phyloP scores from a whole-genome alignment of 192 early-diverging fungal genomes.

The Funneliformis geosporum region DNA sequence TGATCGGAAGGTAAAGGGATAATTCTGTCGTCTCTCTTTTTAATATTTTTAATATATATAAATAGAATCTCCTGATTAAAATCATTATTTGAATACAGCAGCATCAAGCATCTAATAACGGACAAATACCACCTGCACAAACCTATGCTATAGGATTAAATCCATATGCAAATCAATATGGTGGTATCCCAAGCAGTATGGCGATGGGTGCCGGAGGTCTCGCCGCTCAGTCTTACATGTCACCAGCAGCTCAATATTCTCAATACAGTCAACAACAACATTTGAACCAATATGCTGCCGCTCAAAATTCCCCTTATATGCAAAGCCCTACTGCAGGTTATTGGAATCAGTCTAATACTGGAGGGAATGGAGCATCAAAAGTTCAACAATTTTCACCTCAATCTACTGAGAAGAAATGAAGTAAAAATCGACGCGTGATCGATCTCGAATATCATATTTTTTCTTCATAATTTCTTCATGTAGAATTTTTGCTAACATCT shows the following conservation, averaged over 20 bases:
- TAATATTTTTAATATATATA: background rate
- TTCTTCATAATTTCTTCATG: background rate
- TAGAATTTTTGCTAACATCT: background rate
- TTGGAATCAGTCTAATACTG: conserved; percentile 3
- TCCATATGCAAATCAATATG: conserved; percentile 23
- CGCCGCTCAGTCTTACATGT: conserved; percentile 14
- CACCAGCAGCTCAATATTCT: conserved; percentile 5
- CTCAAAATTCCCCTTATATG: conserved; percentile 5
- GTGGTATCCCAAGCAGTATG: conserved; percentile 5
- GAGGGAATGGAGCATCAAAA: background rate
- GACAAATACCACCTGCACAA: conserved; percentile 8
- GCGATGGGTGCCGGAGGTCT: conserved; percentile 11
- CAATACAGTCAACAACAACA: conserved; percentile 28
- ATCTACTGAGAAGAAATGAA: conserved; percentile 17
- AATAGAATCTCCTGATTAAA: background rate
- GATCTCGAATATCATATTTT: background rate
- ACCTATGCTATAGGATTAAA: background rate
- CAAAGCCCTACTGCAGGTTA: conserved; percentile 1
- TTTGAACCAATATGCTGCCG: conserved; percentile 10
- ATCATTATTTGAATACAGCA: background rate
- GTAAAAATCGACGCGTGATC: background rate
- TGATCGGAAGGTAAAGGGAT: conserved; percentile 26
- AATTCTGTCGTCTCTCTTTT: background rate
- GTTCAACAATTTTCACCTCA: conserved; percentile 11
- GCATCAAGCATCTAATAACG: conserved; percentile 4